Evolutionary conservation across 345 rosid genomes (phyloP).

Genomic region (Syzygium aromaticum): DNA sequence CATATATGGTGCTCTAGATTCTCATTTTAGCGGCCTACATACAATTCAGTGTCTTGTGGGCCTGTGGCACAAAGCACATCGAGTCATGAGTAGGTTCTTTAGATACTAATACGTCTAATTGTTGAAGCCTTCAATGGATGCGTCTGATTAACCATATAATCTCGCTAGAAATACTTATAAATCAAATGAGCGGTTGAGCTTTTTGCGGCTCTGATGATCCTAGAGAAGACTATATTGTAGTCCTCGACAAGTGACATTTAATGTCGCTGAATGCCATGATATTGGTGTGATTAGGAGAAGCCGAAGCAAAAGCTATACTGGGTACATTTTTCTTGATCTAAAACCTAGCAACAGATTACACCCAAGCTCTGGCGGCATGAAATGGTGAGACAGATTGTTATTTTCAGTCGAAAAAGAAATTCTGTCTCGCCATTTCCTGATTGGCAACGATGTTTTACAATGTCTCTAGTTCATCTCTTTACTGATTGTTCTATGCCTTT

Average conservation of each 20-base stretch:
- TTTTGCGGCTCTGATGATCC: not conserved
- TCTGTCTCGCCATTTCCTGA: not conserved
- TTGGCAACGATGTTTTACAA: not conserved
- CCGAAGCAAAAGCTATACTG: not conserved
- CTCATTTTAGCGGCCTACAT: not conserved
- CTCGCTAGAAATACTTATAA: not conserved
- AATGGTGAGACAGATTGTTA: not conserved
- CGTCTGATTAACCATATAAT: not conserved
- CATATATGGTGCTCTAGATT: not conserved
- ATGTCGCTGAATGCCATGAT: no score
- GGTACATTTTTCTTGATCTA: not conserved
- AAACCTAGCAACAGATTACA: not conserved
- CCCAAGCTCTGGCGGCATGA: not conserved
- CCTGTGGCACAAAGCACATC: not conserved
- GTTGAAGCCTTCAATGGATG: not conserved
- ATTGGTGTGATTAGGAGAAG: not conserved
- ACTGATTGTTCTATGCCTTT: not conserved
- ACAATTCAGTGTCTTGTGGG: not conserved
- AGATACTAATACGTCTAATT: not conserved
- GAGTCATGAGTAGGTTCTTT: not conserved
- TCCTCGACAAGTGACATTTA: not conserved
- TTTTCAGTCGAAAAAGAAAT: no score
- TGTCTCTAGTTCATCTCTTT: not conserved
- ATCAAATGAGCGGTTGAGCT: not conserved
- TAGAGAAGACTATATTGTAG: not conserved